Evolutionary conservation across 306 rosid genomes (phyloP).

Genomic region (Casuarina equisetifolia): DNA sequence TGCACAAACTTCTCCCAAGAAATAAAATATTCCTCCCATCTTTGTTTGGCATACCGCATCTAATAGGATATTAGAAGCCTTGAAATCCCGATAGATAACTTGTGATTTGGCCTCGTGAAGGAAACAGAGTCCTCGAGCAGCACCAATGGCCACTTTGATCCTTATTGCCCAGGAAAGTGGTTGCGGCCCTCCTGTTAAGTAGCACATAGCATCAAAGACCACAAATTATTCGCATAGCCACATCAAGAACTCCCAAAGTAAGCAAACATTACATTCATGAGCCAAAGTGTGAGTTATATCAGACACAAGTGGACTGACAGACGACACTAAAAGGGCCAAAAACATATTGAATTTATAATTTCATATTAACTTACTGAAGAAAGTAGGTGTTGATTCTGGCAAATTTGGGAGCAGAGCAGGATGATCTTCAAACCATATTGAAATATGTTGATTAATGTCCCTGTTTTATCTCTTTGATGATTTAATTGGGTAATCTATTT

Average conservation of each 20-base stretch:
- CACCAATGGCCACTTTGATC: constrained; percentile 91
- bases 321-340: neutral
- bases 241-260: neutral
- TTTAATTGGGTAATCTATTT: neutral
- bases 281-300: neutral
- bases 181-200: constrained; percentile 77
- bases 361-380: neutral
- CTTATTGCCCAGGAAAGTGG: constrained; percentile 88
- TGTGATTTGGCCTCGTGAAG: constrained; percentile 91
- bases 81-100: constrained; percentile 96
- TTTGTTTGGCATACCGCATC: constrained; percentile 62
- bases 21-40: neutral
- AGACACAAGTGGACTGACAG: neutral
- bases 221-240: constrained; percentile 12
- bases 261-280: neutral
- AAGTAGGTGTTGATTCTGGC: neutral
- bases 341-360: neutral
- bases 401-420: neutral
- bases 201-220: constrained; percentile 6
- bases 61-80: constrained; percentile 87
- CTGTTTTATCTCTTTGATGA: constrained; percentile 1
- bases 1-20: neutral
- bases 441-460: neutral
- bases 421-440: neutral
- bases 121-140: constrained; percentile 91